Base-by-base conservation (phyloP, 1,139 yeast genomes). In the Pichia sp. region DNA sequence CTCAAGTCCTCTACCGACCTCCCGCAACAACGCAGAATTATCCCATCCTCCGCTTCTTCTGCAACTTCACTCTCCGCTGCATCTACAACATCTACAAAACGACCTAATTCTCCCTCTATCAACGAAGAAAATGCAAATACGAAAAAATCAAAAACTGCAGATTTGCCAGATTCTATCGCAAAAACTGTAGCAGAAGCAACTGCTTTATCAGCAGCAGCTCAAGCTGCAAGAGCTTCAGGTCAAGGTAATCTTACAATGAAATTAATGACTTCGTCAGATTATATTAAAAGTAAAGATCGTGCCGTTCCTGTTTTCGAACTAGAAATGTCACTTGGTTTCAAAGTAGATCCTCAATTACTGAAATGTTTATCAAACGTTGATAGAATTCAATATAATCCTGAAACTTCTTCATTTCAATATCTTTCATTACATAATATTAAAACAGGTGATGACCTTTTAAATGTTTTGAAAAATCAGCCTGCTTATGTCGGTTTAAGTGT, bases 401-500 rank as follows among this genome's bases (percentile, higher is more conserved):
- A 66, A 23, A 69, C 69, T 28, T 68, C 76, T 42, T 81, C 95
- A 0, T 74, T 88, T 41, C 91, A 86, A 57, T 93, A 91, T 57
- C 82, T 86, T 33, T 87, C 97, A 5, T 72, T 87, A 41, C 94
- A 87, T 62, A 89, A 89, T 57, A 89, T 93, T 43, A 79, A 86
- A 53, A 76, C 83, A 3, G 83, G 82, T 4, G 85, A 80, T 43
- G 95, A 87, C 50, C 68, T 93, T 48, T 61, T 93, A 42, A 72
- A 77, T 46, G 83, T 81, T 52, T 69, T 93, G 46, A 74, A 89
- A 53, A 70, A 80, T 20, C 96, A 88, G 63, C 80, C 85, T 2
- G 86, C 96, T 2, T 88, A 86, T 60, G 86, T 80, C 56, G 98
- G 98, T 3, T 74, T 84, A 2, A 70, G 88, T 0, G 96, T 91